A percentile compares a stretch with the other conserved stretches of the same genome.
These are phyloP conservation scores for Podila minutissima DNA, from an alignment of 192 early-diverging fungal genomes.

Conservation along the genomic window DNA sequence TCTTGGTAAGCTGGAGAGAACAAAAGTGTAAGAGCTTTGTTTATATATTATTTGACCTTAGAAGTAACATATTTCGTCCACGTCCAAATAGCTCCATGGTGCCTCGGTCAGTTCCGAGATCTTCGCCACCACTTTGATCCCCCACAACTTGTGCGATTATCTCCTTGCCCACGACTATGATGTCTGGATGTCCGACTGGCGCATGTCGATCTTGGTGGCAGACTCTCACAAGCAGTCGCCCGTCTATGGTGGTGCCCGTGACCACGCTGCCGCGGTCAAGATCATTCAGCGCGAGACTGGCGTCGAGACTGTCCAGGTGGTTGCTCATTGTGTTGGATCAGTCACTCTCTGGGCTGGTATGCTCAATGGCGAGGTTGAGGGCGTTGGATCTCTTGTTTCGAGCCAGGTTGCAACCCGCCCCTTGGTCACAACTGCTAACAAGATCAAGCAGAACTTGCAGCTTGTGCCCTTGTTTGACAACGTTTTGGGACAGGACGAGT, in stretches of 20 bases:
- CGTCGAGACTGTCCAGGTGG: constrained; percentile 50
- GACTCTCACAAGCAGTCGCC: constrained; percentile 38
- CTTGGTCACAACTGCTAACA: constrained; percentile 29
- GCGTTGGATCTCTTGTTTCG: constrained; percentile 52
- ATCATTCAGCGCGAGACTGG: constrained; percentile 43
- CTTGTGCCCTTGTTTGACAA: constrained; percentile 40
- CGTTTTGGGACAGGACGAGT: constrained; percentile 30
- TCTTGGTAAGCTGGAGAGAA: constrained; percentile 40
- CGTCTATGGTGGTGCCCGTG: constrained; percentile 29
- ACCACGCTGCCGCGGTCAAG: constrained; percentile 48
- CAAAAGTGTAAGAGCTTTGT: not conserved
- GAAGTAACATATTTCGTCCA: not conserved
- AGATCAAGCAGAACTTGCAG: constrained; percentile 43
- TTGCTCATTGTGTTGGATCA: constrained; percentile 57
- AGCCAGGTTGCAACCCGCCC: constrained; percentile 40
- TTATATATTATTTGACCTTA: not conserved
- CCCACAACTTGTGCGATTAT: constrained; percentile 53
- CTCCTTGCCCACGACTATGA: constrained; percentile 54
- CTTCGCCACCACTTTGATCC: constrained; percentile 51
- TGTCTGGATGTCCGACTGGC: constrained; percentile 56
- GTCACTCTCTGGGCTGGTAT: constrained; percentile 53
- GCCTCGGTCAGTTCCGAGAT: constrained; percentile 50
- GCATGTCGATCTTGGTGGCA: constrained; percentile 30
- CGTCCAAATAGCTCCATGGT: constrained; percentile 43
- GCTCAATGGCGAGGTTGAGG: constrained; percentile 51